Conservation (phyloP, 768 basidiomycete species). For the Galerina marginata region DNA sequence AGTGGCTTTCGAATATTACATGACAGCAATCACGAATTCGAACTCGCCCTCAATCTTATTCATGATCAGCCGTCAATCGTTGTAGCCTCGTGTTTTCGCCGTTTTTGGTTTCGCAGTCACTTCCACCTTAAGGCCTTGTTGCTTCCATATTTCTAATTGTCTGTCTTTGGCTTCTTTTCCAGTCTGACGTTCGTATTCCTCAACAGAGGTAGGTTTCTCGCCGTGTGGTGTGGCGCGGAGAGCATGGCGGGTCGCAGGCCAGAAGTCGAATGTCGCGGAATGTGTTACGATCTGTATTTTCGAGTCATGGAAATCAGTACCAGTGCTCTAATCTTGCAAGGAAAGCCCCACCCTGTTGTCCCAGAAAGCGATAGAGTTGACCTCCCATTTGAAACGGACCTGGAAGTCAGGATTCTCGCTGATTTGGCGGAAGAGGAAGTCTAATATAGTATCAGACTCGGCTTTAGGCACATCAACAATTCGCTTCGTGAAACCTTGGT, state of each 20-base stretch:
- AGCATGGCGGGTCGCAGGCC: slow-evolving; percentile 77
- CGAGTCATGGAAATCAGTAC: neutral
- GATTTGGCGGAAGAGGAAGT: slow-evolving; percentile 75
- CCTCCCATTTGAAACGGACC: slow-evolving; percentile 79
- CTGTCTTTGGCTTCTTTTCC: slow-evolving; percentile 78
- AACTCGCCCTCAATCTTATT: neutral
- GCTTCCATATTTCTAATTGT: slow-evolving; percentile 72
- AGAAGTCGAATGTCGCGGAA: slow-evolving; percentile 84
- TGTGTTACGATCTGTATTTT: slow-evolving; percentile 67
- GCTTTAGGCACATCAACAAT: slow-evolving; percentile 82
- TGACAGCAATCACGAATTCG: neutral
- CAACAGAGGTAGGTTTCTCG: slow-evolving; percentile 78
- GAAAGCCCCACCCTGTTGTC: slow-evolving; percentile 69
- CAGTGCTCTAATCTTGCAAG: neutral
- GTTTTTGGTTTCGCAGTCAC: slow-evolving; percentile 30
- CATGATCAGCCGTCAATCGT: slow-evolving; percentile 50
- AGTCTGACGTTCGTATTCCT: slow-evolving; percentile 64
- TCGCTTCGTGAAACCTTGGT: slow-evolving; percentile 74
- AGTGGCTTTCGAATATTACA: too few species aligned
- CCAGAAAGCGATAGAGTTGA: slow-evolving; percentile 84
- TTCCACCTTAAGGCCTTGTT: slow-evolving; percentile 59
- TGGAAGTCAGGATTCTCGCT: slow-evolving; percentile 74
- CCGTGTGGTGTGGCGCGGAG: slow-evolving; percentile 83
- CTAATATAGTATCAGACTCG: slow-evolving; percentile 77
- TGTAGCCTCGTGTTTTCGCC: slow-evolving; percentile 58